These are phyloP conservation scores for Ormosia semicastrata DNA, from an alignment of 306 rosid species.

Conservation along the genomic window DNA sequence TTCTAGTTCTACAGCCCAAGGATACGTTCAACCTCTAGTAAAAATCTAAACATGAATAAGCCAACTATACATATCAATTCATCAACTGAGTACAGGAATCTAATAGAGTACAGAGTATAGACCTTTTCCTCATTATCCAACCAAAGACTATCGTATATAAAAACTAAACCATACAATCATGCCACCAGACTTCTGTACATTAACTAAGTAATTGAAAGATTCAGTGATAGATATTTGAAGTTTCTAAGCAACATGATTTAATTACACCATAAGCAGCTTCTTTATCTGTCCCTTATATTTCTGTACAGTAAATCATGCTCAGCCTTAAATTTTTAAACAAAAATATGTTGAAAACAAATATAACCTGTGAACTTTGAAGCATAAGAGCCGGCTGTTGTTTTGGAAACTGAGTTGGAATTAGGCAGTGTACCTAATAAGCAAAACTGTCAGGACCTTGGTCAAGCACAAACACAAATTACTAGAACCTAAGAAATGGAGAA, in stretches of 20 bases:
- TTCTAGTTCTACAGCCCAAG: conserved; percentile 5
- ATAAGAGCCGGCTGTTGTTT: conserved; percentile 76
- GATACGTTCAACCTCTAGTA: background rate
- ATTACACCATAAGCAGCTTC: background rate
- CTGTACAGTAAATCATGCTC: background rate
- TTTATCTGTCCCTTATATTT: background rate
- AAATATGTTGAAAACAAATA: background rate
- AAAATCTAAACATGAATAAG: background rate
- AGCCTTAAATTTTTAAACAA: background rate
- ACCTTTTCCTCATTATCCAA: background rate
- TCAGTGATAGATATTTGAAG: background rate
- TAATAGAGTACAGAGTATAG: background rate
- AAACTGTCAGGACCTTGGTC: conserved; percentile 15
- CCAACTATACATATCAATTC: conserved; percentile 1
- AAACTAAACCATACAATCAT: background rate
- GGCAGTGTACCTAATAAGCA: conserved; percentile 64
- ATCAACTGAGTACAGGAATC: conserved; percentile 14
- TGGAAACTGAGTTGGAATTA: conserved; percentile 84
- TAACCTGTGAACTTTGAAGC: conserved; percentile 98
- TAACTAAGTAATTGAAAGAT: background rate
- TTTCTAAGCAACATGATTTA: background rate
- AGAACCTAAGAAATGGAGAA: background rate
- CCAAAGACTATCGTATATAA: background rate
- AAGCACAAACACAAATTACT: background rate
- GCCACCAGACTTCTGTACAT: background rate